phyloP scores from a whole-genome alignment of 2,329 filamentous ascomycete species.

The Sporothrix globosa region DNA sequence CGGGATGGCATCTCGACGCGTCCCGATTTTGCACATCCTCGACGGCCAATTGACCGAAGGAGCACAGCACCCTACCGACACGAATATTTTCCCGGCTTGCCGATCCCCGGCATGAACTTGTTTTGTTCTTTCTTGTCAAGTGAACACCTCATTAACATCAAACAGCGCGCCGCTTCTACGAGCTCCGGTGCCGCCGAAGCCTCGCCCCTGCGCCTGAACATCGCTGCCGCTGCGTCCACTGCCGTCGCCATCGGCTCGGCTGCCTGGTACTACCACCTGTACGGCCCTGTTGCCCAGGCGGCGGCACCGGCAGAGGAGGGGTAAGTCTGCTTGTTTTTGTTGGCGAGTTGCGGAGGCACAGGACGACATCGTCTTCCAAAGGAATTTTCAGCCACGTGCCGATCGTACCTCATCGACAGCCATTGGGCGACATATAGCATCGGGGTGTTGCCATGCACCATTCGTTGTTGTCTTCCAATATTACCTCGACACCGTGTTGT shows the following conservation, averaged over 20 bases:
- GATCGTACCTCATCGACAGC: not conserved
- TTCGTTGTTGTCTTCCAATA: conserved; percentile 41
- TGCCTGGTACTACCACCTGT: conserved; percentile 97
- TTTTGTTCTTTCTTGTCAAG: not conserved
- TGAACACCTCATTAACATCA: conserved; percentile 7
- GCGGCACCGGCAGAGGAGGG: conserved; percentile 96
- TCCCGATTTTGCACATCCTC: not conserved
- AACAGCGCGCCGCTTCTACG: conserved; percentile 69
- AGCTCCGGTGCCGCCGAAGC: conserved; percentile 69
- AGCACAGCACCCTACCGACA: conserved; percentile 1
- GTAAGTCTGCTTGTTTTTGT: conserved; percentile 62
- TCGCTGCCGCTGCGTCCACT: conserved; percentile 84
- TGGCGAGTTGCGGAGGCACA: not conserved
- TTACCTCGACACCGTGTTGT: not conserved
- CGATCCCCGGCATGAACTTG: not conserved
- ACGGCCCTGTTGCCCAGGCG: conserved; percentile 83
- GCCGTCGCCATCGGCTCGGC: conserved; percentile 84
- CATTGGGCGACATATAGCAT: not conserved
- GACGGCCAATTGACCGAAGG: conserved; percentile 18
- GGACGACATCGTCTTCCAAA: not conserved
- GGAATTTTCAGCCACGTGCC: not conserved
- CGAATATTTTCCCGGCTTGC: not conserved
- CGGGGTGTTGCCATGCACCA: not conserved
- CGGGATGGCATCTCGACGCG: conserved; percentile 5
- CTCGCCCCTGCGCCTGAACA: conserved; percentile 79